phyloP scores from a whole-genome alignment of 2,329 filamentous ascomycete species.

The Penicillium sp. region DNA sequence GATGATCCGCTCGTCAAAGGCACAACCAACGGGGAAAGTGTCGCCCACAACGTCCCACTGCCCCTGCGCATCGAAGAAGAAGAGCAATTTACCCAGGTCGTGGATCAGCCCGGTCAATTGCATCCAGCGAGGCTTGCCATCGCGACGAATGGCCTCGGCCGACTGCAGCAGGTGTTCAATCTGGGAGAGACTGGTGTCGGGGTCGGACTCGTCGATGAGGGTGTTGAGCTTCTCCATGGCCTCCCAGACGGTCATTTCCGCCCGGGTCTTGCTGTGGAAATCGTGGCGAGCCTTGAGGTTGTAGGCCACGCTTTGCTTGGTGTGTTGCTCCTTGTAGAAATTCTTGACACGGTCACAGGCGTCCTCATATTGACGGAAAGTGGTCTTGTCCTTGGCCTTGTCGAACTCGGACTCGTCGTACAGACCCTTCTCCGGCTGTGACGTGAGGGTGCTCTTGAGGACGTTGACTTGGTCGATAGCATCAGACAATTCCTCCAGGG shows the following conservation, averaged over 20 bases:
- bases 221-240: slow-evolving; percentile 91
- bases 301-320: slow-evolving; percentile 58
- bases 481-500: slow-evolving; percentile 54
- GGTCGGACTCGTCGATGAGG: slow-evolving; percentile 84
- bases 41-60: slow-evolving; percentile 89
- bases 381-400: slow-evolving; percentile 67
- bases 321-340: slow-evolving; percentile 71
- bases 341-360: slow-evolving; percentile 78
- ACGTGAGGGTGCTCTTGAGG: slow-evolving; percentile 49
- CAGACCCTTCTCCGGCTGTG: slow-evolving; percentile 38
- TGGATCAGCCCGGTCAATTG: slow-evolving; percentile 45
- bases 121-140: slow-evolving; percentile 50
- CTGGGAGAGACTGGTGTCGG: slow-evolving; percentile 78
- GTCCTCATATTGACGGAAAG: slow-evolving; percentile 76
- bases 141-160: slow-evolving; percentile 80
- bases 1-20: slow-evolving; percentile 64
- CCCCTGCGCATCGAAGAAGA: slow-evolving; percentile 64
- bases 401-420: slow-evolving; percentile 63
- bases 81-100: slow-evolving; percentile 43
- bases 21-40: slow-evolving; percentile 44
- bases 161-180: slow-evolving; percentile 86
- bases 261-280: slow-evolving; percentile 61
- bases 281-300: slow-evolving; percentile 72
- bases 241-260: slow-evolving; percentile 81
- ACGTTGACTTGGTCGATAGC: slow-evolving; percentile 57